Percentiles rank a stretch among this genome's conserved stretches.
phyloP scores from a whole-genome alignment of 257 asterid species.

The Ehretia macrophylla region DNA sequence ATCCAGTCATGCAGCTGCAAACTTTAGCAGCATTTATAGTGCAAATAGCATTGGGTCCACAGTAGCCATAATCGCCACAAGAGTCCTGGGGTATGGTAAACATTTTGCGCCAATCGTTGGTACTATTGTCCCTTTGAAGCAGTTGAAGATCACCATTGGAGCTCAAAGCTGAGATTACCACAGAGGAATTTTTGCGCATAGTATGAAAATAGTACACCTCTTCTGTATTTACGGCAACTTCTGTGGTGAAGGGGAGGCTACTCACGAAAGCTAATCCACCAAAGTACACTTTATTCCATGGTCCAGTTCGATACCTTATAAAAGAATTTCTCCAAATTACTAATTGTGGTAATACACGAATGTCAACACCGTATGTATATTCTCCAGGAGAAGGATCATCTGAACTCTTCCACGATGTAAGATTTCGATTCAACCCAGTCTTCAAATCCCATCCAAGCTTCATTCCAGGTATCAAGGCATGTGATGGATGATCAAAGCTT shows the following conservation, averaged over 20 bases:
- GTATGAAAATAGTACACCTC: slow-evolving; percentile 7
- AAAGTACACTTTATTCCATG: slow-evolving; percentile 11
- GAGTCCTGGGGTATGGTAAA: slow-evolving; percentile 19
- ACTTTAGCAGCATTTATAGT: slow-evolving; percentile 7
- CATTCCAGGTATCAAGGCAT: slow-evolving; percentile 16
- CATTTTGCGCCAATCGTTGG: slow-evolving; percentile 21
- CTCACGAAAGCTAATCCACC: background rate
- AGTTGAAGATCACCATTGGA: background rate
- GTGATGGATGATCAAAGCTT: slow-evolving; percentile 19
- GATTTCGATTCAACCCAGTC: slow-evolving; percentile 3
- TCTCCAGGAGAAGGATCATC: slow-evolving; percentile 22
- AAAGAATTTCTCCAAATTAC: slow-evolving; percentile 3
- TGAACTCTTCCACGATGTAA: slow-evolving; percentile 18
- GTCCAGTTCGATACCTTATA: slow-evolving; percentile 7
- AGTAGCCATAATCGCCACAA: slow-evolving; percentile 24
- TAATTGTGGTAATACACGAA: slow-evolving; percentile 11
- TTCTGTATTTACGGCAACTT: background rate
- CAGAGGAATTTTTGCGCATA: background rate
- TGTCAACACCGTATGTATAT: slow-evolving; percentile 3
- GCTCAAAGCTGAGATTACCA: background rate
- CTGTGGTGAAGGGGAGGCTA: background rate
- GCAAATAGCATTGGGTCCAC: slow-evolving; percentile 25
- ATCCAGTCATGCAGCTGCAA: slow-evolving; percentile 28
- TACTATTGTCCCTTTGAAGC: slow-evolving; percentile 19
- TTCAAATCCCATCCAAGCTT: slow-evolving; percentile 9